phyloP scores from a whole-genome alignment of 2,329 filamentous ascomycete genomes.

The Neofusicoccum umdonicola region DNA sequence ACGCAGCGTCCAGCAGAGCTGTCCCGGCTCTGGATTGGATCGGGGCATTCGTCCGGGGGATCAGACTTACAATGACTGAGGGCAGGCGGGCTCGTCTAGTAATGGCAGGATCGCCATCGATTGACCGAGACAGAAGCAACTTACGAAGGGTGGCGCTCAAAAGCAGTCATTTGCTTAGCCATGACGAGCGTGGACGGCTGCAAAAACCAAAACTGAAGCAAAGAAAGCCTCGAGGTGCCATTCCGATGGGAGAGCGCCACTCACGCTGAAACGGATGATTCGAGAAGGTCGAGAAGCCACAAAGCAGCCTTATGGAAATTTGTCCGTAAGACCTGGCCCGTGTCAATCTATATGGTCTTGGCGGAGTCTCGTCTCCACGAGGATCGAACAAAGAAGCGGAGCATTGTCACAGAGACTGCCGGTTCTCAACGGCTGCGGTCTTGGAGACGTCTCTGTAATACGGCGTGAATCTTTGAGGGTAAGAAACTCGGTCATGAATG shows the following conservation, averaged over 20 bases:
- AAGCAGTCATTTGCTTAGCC: neutral
- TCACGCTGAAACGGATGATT: neutral
- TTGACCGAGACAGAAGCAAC: neutral
- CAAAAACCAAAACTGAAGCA: neutral
- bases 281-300: conserved; percentile 13
- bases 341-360: neutral
- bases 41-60: neutral
- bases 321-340: neutral
- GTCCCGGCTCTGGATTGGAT: neutral
- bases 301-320: neutral
- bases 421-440: neutral
- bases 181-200: conserved; percentile 1
- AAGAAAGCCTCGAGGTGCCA: neutral
- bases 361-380: neutral
- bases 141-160: neutral
- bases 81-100: neutral
- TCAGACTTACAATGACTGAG: neutral
- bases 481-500: neutral
- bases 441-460: neutral
- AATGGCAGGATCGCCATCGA: conserved; percentile 9
- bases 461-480: neutral
- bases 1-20: neutral
- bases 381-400: too few relatives aligned
- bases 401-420: neutral
- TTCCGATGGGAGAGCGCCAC: conserved; percentile 3